These are phyloP conservation scores for Colletotrichum lini DNA, from an alignment of 2,329 filamentous ascomycete species.

Conservation along the genomic window DNA sequence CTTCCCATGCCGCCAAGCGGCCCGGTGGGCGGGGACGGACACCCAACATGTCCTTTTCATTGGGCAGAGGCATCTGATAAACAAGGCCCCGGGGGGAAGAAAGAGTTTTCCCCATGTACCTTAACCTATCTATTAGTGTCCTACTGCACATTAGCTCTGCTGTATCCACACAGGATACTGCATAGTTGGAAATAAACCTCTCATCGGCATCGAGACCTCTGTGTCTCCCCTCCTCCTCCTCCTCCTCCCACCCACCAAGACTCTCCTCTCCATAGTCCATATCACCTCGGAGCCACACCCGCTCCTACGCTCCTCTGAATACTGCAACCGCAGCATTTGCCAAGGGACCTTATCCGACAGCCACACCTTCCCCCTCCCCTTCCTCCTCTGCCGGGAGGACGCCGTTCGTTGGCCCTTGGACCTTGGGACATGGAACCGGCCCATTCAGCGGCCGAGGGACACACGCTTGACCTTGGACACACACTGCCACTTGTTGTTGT, in stretches of 20 bases:
- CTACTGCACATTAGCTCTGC: no score
- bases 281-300: neutral
- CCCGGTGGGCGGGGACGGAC: neutral
- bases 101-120: constrained; percentile 14
- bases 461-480: no score
- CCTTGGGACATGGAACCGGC: neutral
- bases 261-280: no score
- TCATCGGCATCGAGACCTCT: no score
- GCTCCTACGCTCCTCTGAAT: constrained; percentile 19
- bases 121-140: no score
- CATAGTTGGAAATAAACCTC: no score
- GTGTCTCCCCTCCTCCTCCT: no score
- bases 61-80: constrained; percentile 37
- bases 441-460: constrained; percentile 26
- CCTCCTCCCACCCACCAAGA: no score
- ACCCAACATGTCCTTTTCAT: constrained; percentile 2
- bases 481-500: no score
- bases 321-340: neutral
- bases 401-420: no score
- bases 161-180: no score
- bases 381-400: no score
- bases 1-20: constrained; percentile 29
- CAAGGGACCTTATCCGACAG: constrained; percentile 27
- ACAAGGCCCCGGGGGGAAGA: neutral
- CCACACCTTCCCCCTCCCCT: neutral